Conservation (phyloP, 192 early-diverging fungal genomes). For the Chytriomyces sp. region DNA sequence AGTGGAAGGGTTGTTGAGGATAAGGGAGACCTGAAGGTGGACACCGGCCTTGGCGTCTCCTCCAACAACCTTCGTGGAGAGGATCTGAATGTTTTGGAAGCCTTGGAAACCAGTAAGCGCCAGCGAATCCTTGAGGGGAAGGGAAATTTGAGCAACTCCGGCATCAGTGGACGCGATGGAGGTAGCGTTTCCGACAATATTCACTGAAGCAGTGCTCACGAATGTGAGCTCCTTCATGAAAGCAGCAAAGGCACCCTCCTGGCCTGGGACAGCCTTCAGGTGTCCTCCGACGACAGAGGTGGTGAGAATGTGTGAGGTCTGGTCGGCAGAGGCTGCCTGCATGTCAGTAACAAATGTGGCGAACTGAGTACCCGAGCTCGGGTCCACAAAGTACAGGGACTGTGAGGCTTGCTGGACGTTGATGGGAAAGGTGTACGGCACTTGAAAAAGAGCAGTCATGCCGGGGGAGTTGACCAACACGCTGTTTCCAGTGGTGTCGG, state of each 20-base stretch:
- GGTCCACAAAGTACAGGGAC: constrained; percentile 14
- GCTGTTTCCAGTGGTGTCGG: constrained; percentile 14
- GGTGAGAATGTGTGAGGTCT: constrained; percentile 2
- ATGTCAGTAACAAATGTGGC: constrained; percentile 1
- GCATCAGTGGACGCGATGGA: constrained; percentile 5
- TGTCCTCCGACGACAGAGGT: neutral
- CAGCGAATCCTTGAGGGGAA: constrained; percentile 4
- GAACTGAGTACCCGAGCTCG: neutral
- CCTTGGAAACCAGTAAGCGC: constrained; percentile 3
- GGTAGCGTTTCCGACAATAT: constrained; percentile 1
- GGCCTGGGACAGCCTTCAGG: constrained; percentile 10
- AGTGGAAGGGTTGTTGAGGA: constrained; percentile 14
- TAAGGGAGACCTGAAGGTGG: neutral
- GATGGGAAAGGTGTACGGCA: constrained; percentile 28
- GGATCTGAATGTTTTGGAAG: constrained; percentile 2
- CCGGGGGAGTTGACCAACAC: neutral
- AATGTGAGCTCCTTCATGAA: constrained; percentile 13
- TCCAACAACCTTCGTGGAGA: neutral
- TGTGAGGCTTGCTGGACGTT: constrained; percentile 17
- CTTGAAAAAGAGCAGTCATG: constrained; percentile 9
- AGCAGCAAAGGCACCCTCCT: constrained; percentile 1
- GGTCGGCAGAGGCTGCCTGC: neutral
- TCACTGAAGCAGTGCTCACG: neutral
- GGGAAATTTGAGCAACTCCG: neutral
- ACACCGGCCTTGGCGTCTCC: constrained; percentile 4